These are phyloP conservation scores for Lactarius vividus DNA, from an alignment of 768 basidiomycete genomes.

Conservation along the genomic window DNA sequence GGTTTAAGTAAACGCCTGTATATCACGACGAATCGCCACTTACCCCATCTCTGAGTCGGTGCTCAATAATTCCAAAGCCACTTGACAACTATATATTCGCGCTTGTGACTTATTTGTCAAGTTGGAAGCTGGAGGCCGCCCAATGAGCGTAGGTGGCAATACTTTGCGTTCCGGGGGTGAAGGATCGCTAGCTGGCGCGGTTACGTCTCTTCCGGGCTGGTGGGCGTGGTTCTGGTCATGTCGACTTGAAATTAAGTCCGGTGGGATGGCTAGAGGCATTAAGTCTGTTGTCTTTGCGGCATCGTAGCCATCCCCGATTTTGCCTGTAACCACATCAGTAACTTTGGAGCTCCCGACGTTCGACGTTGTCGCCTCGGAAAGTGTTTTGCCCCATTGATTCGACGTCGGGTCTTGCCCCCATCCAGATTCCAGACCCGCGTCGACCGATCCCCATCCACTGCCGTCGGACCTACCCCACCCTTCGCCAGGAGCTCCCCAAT, in stretches of 20 bases:
- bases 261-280: not conserved
- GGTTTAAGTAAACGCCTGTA: conserved; percentile 5
- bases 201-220: not conserved
- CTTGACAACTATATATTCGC: not conserved
- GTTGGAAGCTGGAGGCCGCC: not conserved
- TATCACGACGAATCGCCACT: not conserved
- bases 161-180: not conserved
- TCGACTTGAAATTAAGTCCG: not conserved
- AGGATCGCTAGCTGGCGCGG: not conserved
- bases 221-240: not conserved
- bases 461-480: not conserved
- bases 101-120: not conserved
- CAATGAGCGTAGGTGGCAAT: not conserved
- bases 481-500: conserved; percentile 9
- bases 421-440: not conserved
- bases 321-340: not conserved
- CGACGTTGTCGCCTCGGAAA: not conserved
- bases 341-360: not conserved
- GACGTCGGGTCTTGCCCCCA: conserved; percentile 14
- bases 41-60: conserved; percentile 4
- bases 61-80: not conserved
- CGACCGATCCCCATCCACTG: conserved; percentile 1
- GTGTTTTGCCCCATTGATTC: not conserved
- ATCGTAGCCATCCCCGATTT: not conserved
- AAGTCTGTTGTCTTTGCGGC: not conserved